Base-by-base conservation (phyloP, 371 early-diverging fungal species). In the Mortierella sp. region DNA sequence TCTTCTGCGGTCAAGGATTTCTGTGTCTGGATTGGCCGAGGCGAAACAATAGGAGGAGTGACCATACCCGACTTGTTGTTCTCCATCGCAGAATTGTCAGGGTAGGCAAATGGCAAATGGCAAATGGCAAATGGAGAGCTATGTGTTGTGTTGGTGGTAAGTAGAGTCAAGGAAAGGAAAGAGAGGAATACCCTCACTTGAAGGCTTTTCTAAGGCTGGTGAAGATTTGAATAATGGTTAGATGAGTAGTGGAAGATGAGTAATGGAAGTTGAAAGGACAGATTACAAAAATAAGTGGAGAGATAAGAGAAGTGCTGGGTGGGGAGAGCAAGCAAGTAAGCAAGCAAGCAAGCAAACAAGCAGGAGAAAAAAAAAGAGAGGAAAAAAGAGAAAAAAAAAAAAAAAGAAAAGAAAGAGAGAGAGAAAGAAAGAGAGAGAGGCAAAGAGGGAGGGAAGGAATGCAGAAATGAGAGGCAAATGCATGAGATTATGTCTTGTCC, bases 1-100 rank as follows among this genome's bases (percentile, higher is more conserved):
- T 70, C 61, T 33, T 63, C 71, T 0, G 67, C 67, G 1, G 67
- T 21, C 43, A 63, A 48, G 19, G 69, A 48, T 57, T 69, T 65
- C 22, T 61, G 69, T 61, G 72, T 69, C 64, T 74, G 74, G 58
- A 78, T 74, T 41, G 79, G 70, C 15, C 79, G 79, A 36, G 79
- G 79, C 28, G 79, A 78, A 64, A 74, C 74, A 21, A 78, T 65
- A 43, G 79, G 78, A 21, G 78, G 78, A 41, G 78, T 70, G 58
- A 67, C 79, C 67, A 74, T 67, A 47, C 79, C 79, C 50, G 79
- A 78, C 59, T 63, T 67, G 43, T 63, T 69, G 58, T 66, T 70
- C 38, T 78, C 74, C 79, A 74, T 52, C 47, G 24, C 58, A 33
- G 48, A 58, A 43, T 28, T 9, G 62, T 24, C 7, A 47, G 22